phyloP scores from a whole-genome alignment of 1,284 basidiomycete species.

The Bondarzewia mesenterica region DNA sequence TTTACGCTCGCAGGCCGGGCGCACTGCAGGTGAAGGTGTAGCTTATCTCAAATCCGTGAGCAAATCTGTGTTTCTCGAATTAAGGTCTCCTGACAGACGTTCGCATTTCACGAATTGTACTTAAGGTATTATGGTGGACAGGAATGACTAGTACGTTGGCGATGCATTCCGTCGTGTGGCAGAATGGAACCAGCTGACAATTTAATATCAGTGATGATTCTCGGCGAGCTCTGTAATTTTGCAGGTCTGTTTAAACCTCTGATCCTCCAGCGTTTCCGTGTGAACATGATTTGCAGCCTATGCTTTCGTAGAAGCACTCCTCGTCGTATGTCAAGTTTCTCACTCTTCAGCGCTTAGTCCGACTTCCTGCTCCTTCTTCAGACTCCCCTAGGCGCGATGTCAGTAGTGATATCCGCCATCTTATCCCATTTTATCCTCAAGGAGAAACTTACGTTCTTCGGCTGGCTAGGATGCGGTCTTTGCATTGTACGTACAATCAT shows the following conservation, averaged over 20 bases:
- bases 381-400: conserved; percentile 94
- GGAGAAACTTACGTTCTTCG: conserved; percentile 87
- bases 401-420: conserved; percentile 93
- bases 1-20: conserved; percentile 59
- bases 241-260: conserved; percentile 42
- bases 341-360: conserved; percentile 2
- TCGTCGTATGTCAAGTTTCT: conserved; percentile 54
- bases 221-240: conserved; percentile 80
- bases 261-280: too few species aligned
- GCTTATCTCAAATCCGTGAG: conserved; percentile 87
- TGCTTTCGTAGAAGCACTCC: conserved; percentile 83
- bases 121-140: conserved; percentile 76
- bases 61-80: conserved; percentile 13
- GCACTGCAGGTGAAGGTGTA: conserved; percentile 84
- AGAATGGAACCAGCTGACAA: too few species aligned
- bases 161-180: too few species aligned
- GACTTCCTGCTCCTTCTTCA: conserved; percentile 21
- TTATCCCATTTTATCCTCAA: conserved; percentile 91
- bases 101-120: conserved; percentile 2
- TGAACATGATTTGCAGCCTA: too few species aligned
- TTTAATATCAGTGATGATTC: conserved; percentile 59
- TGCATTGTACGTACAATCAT: conserved; percentile 74
- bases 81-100: not conserved
- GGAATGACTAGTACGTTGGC: conserved; percentile 72
- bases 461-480: conserved; percentile 87